Base-by-base conservation (phyloP, 1,139 yeast species). In the Pichia terricola region DNA sequence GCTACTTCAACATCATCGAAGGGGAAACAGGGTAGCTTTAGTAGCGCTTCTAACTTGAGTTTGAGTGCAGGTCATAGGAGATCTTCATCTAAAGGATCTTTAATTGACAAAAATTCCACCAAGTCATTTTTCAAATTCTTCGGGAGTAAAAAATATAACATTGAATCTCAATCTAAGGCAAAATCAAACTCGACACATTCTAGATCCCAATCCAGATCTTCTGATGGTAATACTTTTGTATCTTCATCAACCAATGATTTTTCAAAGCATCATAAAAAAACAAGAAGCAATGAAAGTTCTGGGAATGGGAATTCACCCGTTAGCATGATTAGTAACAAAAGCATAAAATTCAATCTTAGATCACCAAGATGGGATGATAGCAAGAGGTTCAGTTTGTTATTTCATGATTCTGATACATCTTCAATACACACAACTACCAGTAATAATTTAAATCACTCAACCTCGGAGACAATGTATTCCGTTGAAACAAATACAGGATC, bases 101-200 rank as follows among this genome's bases (percentile, higher is more conserved):
- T 57, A 2, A 50, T 51, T 37, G 60, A 57, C 27, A 47, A 51
- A 10, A 47, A 53, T 11, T 57, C 64, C 3, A 57, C 64, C 16
- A 62, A 61, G 42, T 61, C 66, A 3, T 46, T 64, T 1, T 53
- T 64, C 37, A 62, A 63, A 42, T 58, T 59, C 41, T 59, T 59
- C 38, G 54, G 57, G 5, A 43, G 40, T 16, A 46, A 46, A 28
- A 46, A 44, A 35, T 28, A 37, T 6, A 33, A 41, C 28, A 26
- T n/a, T 36, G 32, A 28, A 7, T 7, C 6, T 28, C 10, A 6
- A 7, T 10, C n/a, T n/a, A n/a, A n/a, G n/a, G n/a, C n/a, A n/a
- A 30, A 28, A 34, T 27, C 27, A 28, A 37, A 38, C 6, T 34
- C 22, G 11, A 9, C 35, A 11, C 35, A 34, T 34, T 34, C 35